phyloP scores from a whole-genome alignment of 1,284 basidiomycete genomes.

The Tylopilus sp. region DNA sequence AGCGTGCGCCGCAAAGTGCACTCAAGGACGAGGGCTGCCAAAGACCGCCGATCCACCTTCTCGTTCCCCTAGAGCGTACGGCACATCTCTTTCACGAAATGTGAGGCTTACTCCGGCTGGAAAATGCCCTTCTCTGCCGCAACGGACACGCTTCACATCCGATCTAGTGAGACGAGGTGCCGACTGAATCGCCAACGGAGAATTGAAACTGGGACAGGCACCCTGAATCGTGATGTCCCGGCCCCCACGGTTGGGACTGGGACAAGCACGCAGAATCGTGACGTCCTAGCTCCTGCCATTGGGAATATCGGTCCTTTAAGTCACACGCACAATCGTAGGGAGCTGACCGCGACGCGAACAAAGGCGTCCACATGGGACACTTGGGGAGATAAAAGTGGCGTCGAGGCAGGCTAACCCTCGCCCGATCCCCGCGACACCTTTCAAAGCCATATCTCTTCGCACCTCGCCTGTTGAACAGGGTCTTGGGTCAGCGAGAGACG shows the following conservation, averaged over 20 bases:
- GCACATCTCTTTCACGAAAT: too few relatives aligned
- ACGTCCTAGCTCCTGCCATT: too few relatives aligned
- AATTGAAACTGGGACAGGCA: too few relatives aligned
- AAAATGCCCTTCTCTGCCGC: neutral
- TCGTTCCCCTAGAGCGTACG: constrained; percentile 18
- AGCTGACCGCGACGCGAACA: constrained; percentile 2
- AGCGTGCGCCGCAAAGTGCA: constrained; percentile 28
- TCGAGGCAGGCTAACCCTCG: constrained; percentile 1
- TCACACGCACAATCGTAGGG: neutral
- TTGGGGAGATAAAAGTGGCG: constrained; percentile 14
- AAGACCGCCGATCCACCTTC: constrained; percentile 3
- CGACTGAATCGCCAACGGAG: too few relatives aligned
- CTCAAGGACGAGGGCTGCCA: constrained; percentile 23
- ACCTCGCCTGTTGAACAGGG: constrained; percentile 28
- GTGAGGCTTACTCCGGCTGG: constrained; percentile 1
- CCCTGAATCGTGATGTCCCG: too few relatives aligned
- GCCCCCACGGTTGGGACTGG: too few relatives aligned
- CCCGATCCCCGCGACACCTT: constrained; percentile 33
- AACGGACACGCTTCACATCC: too few relatives aligned
- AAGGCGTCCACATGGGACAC: constrained; percentile 21
- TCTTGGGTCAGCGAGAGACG: constrained; percentile 22
- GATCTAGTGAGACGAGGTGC: too few relatives aligned
- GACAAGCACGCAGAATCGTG: too few relatives aligned
- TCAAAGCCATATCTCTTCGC: constrained; percentile 17
- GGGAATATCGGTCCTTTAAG: too few relatives aligned